A percentile compares a stretch with the other conserved stretches of the same genome.
phyloP scores from a whole-genome alignment of 148 eudicot species.

The Heliosperma pusillum region DNA sequence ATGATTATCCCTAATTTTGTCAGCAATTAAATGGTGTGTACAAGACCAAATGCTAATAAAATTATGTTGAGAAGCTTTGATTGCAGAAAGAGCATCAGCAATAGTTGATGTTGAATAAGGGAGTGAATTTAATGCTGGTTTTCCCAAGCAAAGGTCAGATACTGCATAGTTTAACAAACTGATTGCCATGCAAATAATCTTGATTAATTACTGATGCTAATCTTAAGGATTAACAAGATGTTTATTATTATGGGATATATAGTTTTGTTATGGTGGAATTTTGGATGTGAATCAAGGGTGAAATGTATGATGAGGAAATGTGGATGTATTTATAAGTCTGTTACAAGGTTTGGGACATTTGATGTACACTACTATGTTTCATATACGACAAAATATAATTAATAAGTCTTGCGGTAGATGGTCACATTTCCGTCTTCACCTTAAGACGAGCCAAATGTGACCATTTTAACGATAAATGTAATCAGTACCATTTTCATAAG shows the following conservation, averaged over 20 bases:
- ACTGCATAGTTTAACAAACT: constrained; percentile 50
- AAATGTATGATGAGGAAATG: not conserved
- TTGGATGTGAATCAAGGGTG: not conserved
- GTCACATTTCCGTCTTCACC: too few species aligned
- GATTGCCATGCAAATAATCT: constrained; percentile 64
- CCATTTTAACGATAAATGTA: too few species aligned
- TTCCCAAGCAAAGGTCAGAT: constrained; percentile 86
- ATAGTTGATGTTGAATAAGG: constrained; percentile 52
- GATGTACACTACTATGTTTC: too few species aligned
- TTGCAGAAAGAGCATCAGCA: constrained; percentile 52
- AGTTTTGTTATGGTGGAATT: not conserved
- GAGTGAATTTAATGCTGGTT: constrained; percentile 62
- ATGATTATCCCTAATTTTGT: too few species aligned
- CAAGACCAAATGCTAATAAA: constrained; percentile 63
- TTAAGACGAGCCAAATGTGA: too few species aligned
- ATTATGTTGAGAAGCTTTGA: constrained; percentile 48
- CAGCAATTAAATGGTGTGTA: too few species aligned
- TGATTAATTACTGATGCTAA: constrained; percentile 3
- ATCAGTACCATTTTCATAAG: too few species aligned
- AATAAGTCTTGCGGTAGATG: too few species aligned
- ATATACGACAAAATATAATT: too few species aligned
- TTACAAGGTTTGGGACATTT: too few species aligned
- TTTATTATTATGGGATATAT: too few species aligned
- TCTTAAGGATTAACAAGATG: not conserved
- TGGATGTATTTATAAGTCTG: not conserved